phyloP scores from a whole-genome alignment of 2,329 filamentous ascomycete species.

The Aspergillus proliferans region DNA sequence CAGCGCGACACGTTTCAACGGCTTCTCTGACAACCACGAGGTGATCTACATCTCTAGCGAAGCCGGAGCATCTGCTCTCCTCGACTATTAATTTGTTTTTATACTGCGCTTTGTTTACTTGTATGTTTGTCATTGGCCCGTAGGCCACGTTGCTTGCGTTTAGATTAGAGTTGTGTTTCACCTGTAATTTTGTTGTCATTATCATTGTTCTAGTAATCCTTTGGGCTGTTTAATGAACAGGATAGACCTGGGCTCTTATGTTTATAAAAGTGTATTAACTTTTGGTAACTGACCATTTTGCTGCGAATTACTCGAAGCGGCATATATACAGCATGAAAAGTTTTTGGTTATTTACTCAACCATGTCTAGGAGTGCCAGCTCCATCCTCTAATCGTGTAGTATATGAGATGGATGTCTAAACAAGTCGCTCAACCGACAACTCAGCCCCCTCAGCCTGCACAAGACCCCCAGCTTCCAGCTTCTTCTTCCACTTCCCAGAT shows the following conservation, averaged over 20 bases:
- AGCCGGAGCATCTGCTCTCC: conserved; percentile 70
- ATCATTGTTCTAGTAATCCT: not conserved
- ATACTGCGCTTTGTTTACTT: conserved; percentile 4
- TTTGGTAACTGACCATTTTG: not conserved
- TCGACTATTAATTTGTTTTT: conserved; percentile 41
- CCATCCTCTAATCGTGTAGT: conserved; percentile 2
- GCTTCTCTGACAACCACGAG: conserved; percentile 87
- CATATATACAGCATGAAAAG: conserved; percentile 1
- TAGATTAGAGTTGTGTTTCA: not conserved
- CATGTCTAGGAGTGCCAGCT: conserved; percentile 10
- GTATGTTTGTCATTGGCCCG: conserved; percentile 2
- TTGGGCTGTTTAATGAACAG: too few species aligned
- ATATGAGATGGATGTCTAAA: conserved; percentile 13
- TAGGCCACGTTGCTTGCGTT: not conserved
- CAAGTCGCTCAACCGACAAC: conserved; percentile 30
- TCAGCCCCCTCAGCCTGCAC: conserved; percentile 22
- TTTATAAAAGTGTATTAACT: not conserved
- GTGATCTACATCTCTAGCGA: conserved; percentile 94
- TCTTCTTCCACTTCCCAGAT: conserved; percentile 45
- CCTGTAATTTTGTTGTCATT: too few species aligned
- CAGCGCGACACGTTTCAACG: conserved; percentile 96
- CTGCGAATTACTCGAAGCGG: not conserved
- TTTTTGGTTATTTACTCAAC: too few species aligned
- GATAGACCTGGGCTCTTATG: too few species aligned
- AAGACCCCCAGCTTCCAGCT: conserved; percentile 36